A percentile compares a stretch with the other conserved stretches of the same genome.
phyloP scores from a whole-genome alignment of 345 rosid species.

The Nephelium lappaceum region DNA sequence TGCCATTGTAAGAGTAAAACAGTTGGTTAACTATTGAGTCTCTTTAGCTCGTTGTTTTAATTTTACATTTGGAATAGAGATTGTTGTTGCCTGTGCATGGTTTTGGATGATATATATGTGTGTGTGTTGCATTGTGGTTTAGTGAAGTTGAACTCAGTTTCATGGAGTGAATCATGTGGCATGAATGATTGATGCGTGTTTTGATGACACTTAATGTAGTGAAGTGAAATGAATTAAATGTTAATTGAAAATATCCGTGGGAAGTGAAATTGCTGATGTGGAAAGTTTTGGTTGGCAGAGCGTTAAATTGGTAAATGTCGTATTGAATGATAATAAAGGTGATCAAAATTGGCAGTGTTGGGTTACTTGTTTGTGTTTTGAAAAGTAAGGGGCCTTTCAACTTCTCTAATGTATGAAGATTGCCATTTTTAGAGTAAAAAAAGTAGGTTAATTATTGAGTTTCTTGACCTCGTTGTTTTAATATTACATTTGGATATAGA shows the following conservation, averaged over 20 bases:
- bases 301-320: neutral
- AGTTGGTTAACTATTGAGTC: neutral
- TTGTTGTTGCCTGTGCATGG: too few relatives aligned
- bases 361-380: neutral
- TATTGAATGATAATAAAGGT: neutral
- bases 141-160: neutral
- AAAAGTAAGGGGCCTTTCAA: neutral
- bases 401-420: neutral
- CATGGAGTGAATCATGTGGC: neutral
- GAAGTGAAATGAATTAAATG: too few relatives aligned
- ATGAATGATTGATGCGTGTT: neutral
- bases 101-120: too few relatives aligned
- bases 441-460: neutral
- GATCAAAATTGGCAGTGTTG: neutral
- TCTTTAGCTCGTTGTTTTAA: neutral
- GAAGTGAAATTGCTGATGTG: neutral
- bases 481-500: neutral
- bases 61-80: neutral
- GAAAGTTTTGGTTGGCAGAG: neutral
- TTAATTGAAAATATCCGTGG: neutral
- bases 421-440: neutral
- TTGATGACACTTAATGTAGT: neutral
- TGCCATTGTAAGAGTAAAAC: neutral
- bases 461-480: neutral
- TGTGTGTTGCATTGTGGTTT: neutral